Conservation (phyloP, 2,329 filamentous ascomycete species). For the Phaeosphaeriaceae sp. region DNA sequence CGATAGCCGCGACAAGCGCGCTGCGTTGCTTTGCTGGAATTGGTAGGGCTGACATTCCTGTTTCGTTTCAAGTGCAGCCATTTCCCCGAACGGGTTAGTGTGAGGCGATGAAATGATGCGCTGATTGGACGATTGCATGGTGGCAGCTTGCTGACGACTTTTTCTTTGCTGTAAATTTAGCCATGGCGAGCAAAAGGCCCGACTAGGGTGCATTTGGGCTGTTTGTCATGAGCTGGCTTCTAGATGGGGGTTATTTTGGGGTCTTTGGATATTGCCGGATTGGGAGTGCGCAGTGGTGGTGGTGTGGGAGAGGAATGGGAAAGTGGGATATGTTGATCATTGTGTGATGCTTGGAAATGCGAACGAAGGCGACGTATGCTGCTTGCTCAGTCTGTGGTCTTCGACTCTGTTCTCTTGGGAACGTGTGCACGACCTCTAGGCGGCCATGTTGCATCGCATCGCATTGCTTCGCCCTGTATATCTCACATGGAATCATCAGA, state of each 20-base stretch:
- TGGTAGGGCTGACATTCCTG: background rate
- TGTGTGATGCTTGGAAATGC: slow-evolving; percentile 1
- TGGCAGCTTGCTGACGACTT: background rate
- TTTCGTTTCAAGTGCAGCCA: slow-evolving; percentile 20
- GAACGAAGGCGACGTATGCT: background rate
- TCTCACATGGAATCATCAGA: background rate
- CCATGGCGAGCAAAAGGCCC: background rate
- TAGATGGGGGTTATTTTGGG: slow-evolving; percentile 22
- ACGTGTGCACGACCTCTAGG: background rate
- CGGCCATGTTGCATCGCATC: background rate
- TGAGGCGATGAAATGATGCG: background rate
- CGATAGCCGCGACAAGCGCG: slow-evolving; percentile 38
- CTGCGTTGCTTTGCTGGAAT: background rate
- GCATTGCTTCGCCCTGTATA: background rate
- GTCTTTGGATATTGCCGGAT: background rate
- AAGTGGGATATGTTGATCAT: background rate
- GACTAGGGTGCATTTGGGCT: background rate
- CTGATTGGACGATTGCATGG: slow-evolving; percentile 8
- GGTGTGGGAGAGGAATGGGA: background rate
- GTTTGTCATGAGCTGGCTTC: slow-evolving; percentile 1
- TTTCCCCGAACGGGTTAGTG: slow-evolving; percentile 17
- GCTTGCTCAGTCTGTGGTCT: background rate
- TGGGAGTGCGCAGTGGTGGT: background rate
- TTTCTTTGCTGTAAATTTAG: background rate
- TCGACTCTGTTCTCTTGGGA: background rate